Evolutionary conservation across 2,329 filamentous ascomycete genomes (phyloP), one percentile per base, ranked within the genome.

Genomic region (Scedosporium boydii): DNA sequence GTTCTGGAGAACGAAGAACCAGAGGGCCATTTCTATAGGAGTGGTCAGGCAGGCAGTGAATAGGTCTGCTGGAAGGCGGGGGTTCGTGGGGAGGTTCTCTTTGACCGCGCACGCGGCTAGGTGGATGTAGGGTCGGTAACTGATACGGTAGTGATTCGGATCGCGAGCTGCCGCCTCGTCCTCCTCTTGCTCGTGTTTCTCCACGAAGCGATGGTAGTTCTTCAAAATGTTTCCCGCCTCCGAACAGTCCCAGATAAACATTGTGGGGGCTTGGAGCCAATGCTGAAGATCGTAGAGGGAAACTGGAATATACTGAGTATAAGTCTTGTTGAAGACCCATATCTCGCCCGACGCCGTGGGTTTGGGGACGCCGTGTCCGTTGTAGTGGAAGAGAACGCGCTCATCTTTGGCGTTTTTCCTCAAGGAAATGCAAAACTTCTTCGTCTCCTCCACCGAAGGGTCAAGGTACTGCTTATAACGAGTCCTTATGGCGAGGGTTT

Each of bases 311-410:
- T 99, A 99, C 75, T 99, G 95, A 0, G 95, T 99, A 73, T 97
- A 99, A 68, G 91, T 98, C 69, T 95, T 93, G 76, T 99, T 99
- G 75, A 99, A 99, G 4, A 98, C 96, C 95, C 95, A 99, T 21
- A 99, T 96, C 74, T 99, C 95, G 14, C 95, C 95, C 4, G 93
- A 97, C 3, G 90, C 87, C 0, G 95, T 99, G 3, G 95, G 95
- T 70, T 97, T 91, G 1, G 95, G 95, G 10, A 99, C 95, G 57
- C 95, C 95, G 73, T 99, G 95, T 16, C 95, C 95, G 69, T 99
- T 99, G 80, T 99, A 99, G 73, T 99, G 95, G 69, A 99, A 91
- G n/a, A 99, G 79, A 1, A 99, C 91, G 59, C 95, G 83, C 77
- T 99, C 95, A 63, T 97, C 93, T 74, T 97, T 96, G 58, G 95